A percentile compares a stretch with the other conserved stretches of the same genome.
phyloP scores from a whole-genome alignment of 2,329 filamentous ascomycete species.

The Ophiocordyceps unilateralis region DNA sequence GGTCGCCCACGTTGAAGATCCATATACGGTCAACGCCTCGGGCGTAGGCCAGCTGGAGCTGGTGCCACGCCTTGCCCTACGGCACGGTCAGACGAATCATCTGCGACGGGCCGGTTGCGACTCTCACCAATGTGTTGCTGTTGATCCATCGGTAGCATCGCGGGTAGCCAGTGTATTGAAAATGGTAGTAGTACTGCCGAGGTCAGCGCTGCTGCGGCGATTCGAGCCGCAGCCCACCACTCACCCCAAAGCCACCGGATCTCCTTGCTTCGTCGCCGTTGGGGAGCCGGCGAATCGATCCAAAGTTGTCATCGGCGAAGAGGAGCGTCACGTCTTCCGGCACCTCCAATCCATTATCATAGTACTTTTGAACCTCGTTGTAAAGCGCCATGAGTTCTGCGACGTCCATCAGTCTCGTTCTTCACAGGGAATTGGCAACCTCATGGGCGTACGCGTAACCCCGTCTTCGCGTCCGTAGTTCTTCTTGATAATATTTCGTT shows the following conservation, averaged over 20 bases:
- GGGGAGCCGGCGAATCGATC: constrained; percentile 40
- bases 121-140: constrained; percentile 33
- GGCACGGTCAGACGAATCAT: background rate
- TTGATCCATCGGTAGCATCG: constrained; percentile 46
- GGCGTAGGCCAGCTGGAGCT: constrained; percentile 36
- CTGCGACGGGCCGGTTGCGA: background rate
- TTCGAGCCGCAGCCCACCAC: background rate
- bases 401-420: background rate
- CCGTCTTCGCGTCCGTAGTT: constrained; percentile 27
- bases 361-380: constrained; percentile 47
- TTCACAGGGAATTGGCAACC: constrained; percentile 2
- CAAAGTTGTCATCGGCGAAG: constrained; percentile 47
- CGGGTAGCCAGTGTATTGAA: constrained; percentile 45
- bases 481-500: constrained; percentile 34
- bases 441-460: constrained; percentile 17
- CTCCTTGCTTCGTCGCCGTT: constrained; percentile 31
- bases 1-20: constrained; percentile 46
- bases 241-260: constrained; percentile 37
- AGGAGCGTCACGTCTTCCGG: constrained; percentile 45
- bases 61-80: constrained; percentile 24
- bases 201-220: constrained; percentile 4
- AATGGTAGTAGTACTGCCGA: constrained; percentile 30
- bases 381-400: constrained; percentile 46
- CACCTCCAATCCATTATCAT: constrained; percentile 39
- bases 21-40: constrained; percentile 33